Base-by-base conservation (phyloP, 805 yeast genomes). In the Hanseniaspora meyeri region DNA sequence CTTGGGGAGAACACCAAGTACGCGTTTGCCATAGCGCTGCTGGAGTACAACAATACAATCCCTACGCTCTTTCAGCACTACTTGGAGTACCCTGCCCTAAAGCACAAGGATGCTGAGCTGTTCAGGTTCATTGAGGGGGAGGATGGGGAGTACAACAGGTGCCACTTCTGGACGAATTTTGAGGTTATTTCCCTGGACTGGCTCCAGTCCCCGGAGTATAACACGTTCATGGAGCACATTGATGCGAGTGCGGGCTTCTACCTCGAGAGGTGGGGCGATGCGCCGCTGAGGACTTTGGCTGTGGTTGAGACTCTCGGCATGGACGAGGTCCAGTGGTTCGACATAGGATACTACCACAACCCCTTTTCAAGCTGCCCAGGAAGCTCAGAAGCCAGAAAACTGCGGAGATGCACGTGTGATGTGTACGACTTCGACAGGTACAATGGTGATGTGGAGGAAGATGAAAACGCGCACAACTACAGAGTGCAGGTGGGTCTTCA, bases 191-290 rank as follows among this genome's bases (percentile, higher is more conserved):
- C 77, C 60, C 72, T 87, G 63, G 76, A 82, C 59, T 51, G 55
- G 51, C 81, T 87, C 74, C 74, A 90, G 66, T 73, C 82, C 38
- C 77, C 83, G 46, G 77, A 76, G 34, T 87, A 87, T 68, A 65
- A 70, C 46, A 74, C 72, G 55, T 85, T 75, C 66, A 87, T 86
- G 65, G 77, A 83, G 31, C 72, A 72, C 66, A 73, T 87, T 60
- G 87, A 86, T 66, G 6, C 74, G 34, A 73, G 78, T 19, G 90
- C 88, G 49, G 93, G 93, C 4, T 86, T 87, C 65, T 84, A 84
- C 67, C 83, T 85, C 57, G 96, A 88, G 68, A 72, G 96, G 58
- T 89, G 96, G 96, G 96, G 96, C 16, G 96, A 89, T 70, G 96
- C 96, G 0, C 96, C 96, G 0, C 86, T 88, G 16, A 96, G 88